These are phyloP conservation scores for Pleurotus tuoliensis DNA, from an alignment of 768 basidiomycete species.

Conservation along the genomic window DNA sequence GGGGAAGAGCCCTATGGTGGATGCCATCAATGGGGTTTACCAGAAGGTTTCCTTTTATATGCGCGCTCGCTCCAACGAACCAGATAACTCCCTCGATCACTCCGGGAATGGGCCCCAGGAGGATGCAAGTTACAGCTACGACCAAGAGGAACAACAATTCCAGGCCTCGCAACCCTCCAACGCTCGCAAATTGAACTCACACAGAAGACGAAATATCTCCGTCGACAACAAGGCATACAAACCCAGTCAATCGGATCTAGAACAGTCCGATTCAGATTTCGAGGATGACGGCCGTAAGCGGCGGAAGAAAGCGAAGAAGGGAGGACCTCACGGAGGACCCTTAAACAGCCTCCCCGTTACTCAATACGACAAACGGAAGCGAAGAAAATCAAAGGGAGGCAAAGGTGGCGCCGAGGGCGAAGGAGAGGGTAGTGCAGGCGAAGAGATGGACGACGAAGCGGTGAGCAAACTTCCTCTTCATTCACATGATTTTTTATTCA, in stretches of 20 bases:
- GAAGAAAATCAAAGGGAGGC: constrained; percentile 40
- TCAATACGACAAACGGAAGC: constrained; percentile 57
- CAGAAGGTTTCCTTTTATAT: constrained; percentile 61
- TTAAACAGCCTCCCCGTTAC: constrained; percentile 67
- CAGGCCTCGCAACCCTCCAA: constrained; percentile 28
- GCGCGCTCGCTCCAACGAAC: constrained; percentile 57
- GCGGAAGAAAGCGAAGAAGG: constrained; percentile 52
- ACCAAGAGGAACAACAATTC: constrained; percentile 68
- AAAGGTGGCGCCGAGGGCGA: constrained; percentile 41
- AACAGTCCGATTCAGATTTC: constrained; percentile 57
- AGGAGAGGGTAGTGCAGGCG: constrained; percentile 47
- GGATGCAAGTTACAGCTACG: constrained; percentile 70
- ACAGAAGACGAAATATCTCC: constrained; percentile 62
- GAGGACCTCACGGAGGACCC: constrained; percentile 48
- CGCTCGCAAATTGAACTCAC: constrained; percentile 19
- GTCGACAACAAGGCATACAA: constrained; percentile 80
- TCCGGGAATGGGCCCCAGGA: constrained; percentile 28
- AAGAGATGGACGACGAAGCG: constrained; percentile 34
- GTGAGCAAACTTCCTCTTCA: constrained; percentile 17
- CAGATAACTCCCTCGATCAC: constrained; percentile 30
- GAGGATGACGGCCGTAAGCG: constrained; percentile 50
- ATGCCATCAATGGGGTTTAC: constrained; percentile 52
- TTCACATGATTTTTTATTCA: constrained; percentile 8
- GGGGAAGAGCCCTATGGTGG: constrained; percentile 68
- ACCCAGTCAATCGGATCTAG: constrained; percentile 61